Percentiles rank a stretch among this genome's conserved stretches.
phyloP scores from a whole-genome alignment of 257 asterid species.

The Avicennia marina region DNA sequence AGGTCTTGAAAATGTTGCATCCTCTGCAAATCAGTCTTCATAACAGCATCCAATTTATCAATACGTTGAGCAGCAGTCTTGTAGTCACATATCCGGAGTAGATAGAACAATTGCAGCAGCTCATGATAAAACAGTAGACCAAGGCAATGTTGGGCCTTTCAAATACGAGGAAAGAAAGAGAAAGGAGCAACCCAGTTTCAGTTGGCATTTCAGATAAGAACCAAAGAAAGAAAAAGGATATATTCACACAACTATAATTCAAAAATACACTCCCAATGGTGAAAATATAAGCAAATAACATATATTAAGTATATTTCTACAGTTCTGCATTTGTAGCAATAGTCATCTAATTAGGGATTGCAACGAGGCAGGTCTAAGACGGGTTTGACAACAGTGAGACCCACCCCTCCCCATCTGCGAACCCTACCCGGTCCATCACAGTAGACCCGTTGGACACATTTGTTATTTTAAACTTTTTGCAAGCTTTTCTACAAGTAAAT shows the following conservation, averaged over 20 bases:
- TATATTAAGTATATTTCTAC: not conserved
- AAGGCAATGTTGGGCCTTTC: conserved; percentile 73
- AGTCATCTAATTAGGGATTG: too few species aligned
- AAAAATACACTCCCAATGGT: not conserved
- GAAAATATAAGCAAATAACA: not conserved
- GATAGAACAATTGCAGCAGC: conserved; percentile 91
- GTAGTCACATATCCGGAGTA: conserved; percentile 89
- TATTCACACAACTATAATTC: not conserved
- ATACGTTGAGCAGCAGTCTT: conserved; percentile 81
- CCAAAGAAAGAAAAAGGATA: not conserved
- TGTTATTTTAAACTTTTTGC: too few species aligned
- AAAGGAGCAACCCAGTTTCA: conserved; percentile 18
- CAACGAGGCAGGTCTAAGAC: too few species aligned
- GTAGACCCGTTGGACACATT: too few species aligned
- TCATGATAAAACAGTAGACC: conserved; percentile 78
- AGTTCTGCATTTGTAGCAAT: not conserved
- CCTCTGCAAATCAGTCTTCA: conserved; percentile 79
- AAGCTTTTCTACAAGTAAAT: too few species aligned
- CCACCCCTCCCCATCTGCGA: too few species aligned
- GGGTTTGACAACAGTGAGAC: too few species aligned
- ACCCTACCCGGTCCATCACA: too few species aligned
- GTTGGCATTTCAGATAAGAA: conserved; percentile 18
- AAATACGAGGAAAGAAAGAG: conserved; percentile 20
- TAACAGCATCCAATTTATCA: conserved; percentile 75
- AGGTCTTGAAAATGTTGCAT: conserved; percentile 60